Percentiles rank a stretch among this genome's conserved stretches.
phyloP scores from a whole-genome alignment of 164 flowering plant genomes.

The Buxus sempervirens region DNA sequence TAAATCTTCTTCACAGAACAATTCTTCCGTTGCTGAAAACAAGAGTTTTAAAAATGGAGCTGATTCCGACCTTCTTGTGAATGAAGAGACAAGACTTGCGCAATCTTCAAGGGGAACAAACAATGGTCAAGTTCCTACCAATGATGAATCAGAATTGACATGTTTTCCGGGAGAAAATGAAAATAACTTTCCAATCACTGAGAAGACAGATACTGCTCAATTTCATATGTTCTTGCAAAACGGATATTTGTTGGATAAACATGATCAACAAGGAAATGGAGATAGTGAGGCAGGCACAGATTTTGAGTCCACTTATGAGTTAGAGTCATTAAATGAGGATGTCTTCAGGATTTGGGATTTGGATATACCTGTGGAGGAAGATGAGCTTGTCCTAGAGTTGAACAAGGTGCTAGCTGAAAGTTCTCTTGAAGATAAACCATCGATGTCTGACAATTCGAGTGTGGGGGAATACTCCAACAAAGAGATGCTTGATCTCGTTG shows the following conservation, averaged over 20 bases:
- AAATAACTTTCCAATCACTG: neutral
- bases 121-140: neutral
- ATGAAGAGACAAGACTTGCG: conserved; percentile 1
- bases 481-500: conserved; percentile 34
- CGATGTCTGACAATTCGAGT: conserved; percentile 16
- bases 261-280: conserved; percentile 4
- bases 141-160: conserved; percentile 15
- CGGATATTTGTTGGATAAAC: conserved; percentile 18
- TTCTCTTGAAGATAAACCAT: conserved; percentile 9
- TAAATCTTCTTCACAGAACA: conserved; percentile 13
- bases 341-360: conserved; percentile 78
- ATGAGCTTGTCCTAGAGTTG: conserved; percentile 40
- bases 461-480: conserved; percentile 13
- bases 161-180: neutral
- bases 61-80: conserved; percentile 12
- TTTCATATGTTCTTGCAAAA: conserved; percentile 13
- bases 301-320: conserved; percentile 18
- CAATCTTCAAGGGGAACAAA: conserved; percentile 1
- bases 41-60: conserved; percentile 4
- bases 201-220: conserved; percentile 4
- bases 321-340: conserved; percentile 30
- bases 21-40: conserved; percentile 13
- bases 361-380: conserved; percentile 37
- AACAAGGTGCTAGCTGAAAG: conserved; percentile 34
- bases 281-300: conserved; percentile 19